phyloP scores from a whole-genome alignment of 495 filamentous ascomycete genomes.

The Hyaloscypha hepaticicola region DNA sequence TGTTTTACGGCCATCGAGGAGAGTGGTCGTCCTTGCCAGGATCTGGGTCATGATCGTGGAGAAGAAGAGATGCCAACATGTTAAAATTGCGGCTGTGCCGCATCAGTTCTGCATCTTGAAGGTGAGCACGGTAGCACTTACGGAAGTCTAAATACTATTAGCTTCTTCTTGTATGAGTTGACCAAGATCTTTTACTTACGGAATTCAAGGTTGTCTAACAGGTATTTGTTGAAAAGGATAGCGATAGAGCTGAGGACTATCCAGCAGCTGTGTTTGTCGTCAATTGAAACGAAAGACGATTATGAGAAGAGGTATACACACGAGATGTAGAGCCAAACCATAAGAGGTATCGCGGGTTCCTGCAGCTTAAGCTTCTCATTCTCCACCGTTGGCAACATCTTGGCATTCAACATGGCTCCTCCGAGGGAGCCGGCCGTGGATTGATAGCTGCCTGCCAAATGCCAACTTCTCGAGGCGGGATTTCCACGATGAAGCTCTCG shows the following conservation, averaged over 20 bases:
- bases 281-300: background rate
- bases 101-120: background rate
- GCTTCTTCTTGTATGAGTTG: background rate
- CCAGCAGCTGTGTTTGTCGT: slow-evolving; percentile 48
- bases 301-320: background rate
- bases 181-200: slow-evolving; percentile 54
- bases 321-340: background rate
- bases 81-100: slow-evolving; percentile 48
- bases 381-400: background rate
- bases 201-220: slow-evolving; percentile 73
- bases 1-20: slow-evolving; percentile 66
- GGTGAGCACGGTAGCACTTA: background rate
- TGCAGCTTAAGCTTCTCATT: background rate
- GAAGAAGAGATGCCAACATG: slow-evolving; percentile 76
- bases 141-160: slow-evolving; percentile 20
- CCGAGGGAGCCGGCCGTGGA: background rate
- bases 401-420: background rate
- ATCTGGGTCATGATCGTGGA: slow-evolving; percentile 72
- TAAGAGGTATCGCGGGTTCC: background rate
- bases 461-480: background rate
- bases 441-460: background rate
- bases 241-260: slow-evolving; percentile 84
- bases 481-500: background rate
- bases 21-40: slow-evolving; percentile 62
- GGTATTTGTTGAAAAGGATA: slow-evolving; percentile 94